These are phyloP conservation scores for Nakaseomyces kungkrabaensis DNA, from an alignment of 1,139 yeast genomes.

Conservation along the genomic window DNA sequence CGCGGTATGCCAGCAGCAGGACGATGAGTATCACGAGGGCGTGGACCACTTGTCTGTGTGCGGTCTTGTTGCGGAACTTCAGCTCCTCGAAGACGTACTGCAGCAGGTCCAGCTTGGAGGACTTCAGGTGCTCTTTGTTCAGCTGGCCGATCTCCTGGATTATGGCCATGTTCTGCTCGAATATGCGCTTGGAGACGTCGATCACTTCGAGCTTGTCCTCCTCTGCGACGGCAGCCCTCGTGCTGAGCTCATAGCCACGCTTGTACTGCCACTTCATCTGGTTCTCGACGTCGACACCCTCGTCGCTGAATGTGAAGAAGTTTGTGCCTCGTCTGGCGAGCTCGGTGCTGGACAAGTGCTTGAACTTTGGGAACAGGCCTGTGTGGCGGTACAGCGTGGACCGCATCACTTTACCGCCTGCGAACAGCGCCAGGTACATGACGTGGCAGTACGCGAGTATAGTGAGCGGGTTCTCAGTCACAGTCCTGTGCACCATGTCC, in stretches of 20 bases:
- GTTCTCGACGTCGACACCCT: conserved; percentile 62
- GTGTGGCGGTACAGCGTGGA: conserved; percentile 56
- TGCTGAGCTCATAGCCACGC: conserved; percentile 66
- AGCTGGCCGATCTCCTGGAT: conserved; percentile 57
- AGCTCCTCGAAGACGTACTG: conserved; percentile 24
- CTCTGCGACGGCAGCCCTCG: conserved; percentile 59
- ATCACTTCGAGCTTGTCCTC: conserved; percentile 61
- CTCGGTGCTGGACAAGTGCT: conserved; percentile 53
- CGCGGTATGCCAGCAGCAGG: conserved; percentile 1
- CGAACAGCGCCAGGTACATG: conserved; percentile 75
- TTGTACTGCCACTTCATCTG: conserved; percentile 56
- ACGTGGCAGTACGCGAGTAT: conserved; percentile 80
- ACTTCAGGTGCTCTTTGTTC: conserved; percentile 34
- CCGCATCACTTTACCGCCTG: conserved; percentile 72
- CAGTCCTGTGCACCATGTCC: conserved; percentile 46
- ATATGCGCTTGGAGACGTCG: conserved; percentile 57
- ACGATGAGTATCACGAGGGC: conserved; percentile 9
- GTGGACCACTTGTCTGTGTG: conserved; percentile 11
- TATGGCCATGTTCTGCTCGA: conserved; percentile 50
- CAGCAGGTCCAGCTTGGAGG: neutral
- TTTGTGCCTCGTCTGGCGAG: conserved; percentile 52
- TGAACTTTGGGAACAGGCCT: conserved; percentile 66
- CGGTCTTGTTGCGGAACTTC: conserved; percentile 18
- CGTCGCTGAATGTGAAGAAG: conserved; percentile 62
- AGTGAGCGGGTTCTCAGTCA: conserved; percentile 56